Base-by-base conservation (phyloP, 306 rosid genomes). In the Malus domestica region DNA sequence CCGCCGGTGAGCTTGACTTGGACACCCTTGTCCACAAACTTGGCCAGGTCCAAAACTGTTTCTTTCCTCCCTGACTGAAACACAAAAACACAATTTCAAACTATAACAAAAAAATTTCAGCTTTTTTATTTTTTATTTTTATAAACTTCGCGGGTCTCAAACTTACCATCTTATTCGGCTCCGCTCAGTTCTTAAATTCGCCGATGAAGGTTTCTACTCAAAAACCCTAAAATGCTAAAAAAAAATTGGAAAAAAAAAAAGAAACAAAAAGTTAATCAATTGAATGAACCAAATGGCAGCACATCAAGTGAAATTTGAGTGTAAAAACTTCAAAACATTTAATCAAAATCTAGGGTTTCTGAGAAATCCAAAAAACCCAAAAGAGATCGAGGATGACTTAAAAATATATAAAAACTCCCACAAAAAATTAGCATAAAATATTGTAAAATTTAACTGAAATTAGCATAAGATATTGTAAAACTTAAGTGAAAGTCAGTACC, bases 1-100 rank as follows among this genome's bases (percentile, higher is more conserved):
- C 97, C 96, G 63, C 97, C 97, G 42, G 96, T 92, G 76, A 92
- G 97, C 90, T 92, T 92, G 59, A 92, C 97, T 81, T 88, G 91
- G 60, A 92, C 97, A n/a, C 97, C 97, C 74, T 92, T 92, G 89
- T 92, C 96, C 72, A 92, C 96, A 60, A 92, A 92, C 86, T 92
- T 89, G 8, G 97, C 97, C 83, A 92, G 77, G 81, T 92, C 96
- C 80, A 92, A 76, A 78, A 92, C 97, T 1, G 97, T 92, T 87
- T 92, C 97, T 79, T 90, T 90, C 67, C 93, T 86, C 29, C 93
- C 88, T 14, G 96, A 90, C 96, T 90, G 81, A 12, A 76, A 68
- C 38, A 65, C 30, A 73, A 61, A 8, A 42, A 63, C 65, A 8
- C 65, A 12, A 32, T 25, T 42, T 55, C 60, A 33, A 45, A 10